Evolutionary conservation across 73 alveolate genomes (phyloP), one percentile per base, ranked within the genome.

Genomic region (Stentor coeruleus): DNA sequence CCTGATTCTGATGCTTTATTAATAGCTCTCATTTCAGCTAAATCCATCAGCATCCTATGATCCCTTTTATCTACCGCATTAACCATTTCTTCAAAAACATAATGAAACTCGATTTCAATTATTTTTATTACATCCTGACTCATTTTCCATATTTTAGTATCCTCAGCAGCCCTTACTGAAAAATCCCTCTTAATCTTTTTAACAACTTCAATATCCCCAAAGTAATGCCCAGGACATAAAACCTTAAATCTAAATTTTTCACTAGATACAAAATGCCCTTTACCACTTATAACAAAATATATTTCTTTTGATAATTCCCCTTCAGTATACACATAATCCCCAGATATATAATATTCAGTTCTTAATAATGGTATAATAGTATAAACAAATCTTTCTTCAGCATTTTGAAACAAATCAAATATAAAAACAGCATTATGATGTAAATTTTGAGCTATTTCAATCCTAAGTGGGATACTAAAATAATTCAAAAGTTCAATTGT

Each of bases 361-460:
- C 55, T 89, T 83, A 26, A 91, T 88, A 83, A 82, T 38, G 81
- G 90, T 79, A n/a, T 90, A 87, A 90, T 86, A 35, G 81, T 86
- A 58, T 82, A 82, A 28, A 90, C 79, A 72, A 90, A 87, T 55
- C 83, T 72, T 3, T 85, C 77, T 57, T 90, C 91, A 11, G 77
- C 57, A 42, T 87, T 4, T 41, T 76, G 81, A 3, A 57, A 40
- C 15, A 60, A 87, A 87, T 87, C 86, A 84, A 58, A 49, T 66
- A 40, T 86, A 57, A 84, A 83, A 86, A 75, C 6, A 37, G 72
- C 79, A 59, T 76, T 58, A 83, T 39, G 82, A 90, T 3, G 85
- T 31, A 59, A 84, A 89, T 59, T 74, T 86, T 49, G 81, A 83
- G 73, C 88, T 74, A 59, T 90, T 83, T 41, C 76, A 60, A 0